A percentile compares a stretch with the other conserved stretches of the same genome.
Conservation (phyloP, 805 yeast genomes). For the Saccharomycopsis vini region DNA sequence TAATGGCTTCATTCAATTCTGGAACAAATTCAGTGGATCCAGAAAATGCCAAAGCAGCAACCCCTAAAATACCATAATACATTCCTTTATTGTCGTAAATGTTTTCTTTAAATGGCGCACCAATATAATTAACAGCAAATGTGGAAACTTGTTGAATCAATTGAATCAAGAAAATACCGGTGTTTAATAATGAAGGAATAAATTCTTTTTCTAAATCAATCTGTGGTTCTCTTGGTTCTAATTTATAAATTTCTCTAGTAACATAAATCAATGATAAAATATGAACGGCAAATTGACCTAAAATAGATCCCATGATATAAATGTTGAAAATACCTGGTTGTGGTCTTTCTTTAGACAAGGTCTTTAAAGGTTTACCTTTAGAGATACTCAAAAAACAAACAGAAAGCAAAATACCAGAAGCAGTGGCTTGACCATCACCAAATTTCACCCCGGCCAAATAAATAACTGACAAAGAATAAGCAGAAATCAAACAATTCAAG, state of each 20-base stretch:
- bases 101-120: conserved; percentile 90
- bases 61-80: conserved; percentile 92
- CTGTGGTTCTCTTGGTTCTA: conserved; percentile 90
- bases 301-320: conserved; percentile 95
- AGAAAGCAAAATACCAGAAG: conserved; percentile 84
- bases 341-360: conserved; percentile 88
- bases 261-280: conserved; percentile 74
- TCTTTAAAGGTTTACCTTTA: conserved; percentile 83
- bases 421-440: conserved; percentile 97
- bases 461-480: conserved; percentile 88
- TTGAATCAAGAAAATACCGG: conserved; percentile 91
- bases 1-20: conserved; percentile 85
- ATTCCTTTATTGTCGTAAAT: conserved; percentile 88
- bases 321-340: conserved; percentile 93
- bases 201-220: conserved; percentile 85
- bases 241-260: conserved; percentile 69
- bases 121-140: conserved; percentile 95
- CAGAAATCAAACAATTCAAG: conserved; percentile 91
- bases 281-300: conserved; percentile 94
- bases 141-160: conserved; percentile 96
- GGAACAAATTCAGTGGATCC: conserved; percentile 95
- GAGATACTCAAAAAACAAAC: conserved; percentile 94
- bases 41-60: conserved; percentile 75
- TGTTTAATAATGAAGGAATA: conserved; percentile 82
- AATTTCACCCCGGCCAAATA: conserved; percentile 96